These are phyloP conservation scores for Podaxis mareebaensis DNA, from an alignment of 768 basidiomycete genomes.

Conservation along the genomic window DNA sequence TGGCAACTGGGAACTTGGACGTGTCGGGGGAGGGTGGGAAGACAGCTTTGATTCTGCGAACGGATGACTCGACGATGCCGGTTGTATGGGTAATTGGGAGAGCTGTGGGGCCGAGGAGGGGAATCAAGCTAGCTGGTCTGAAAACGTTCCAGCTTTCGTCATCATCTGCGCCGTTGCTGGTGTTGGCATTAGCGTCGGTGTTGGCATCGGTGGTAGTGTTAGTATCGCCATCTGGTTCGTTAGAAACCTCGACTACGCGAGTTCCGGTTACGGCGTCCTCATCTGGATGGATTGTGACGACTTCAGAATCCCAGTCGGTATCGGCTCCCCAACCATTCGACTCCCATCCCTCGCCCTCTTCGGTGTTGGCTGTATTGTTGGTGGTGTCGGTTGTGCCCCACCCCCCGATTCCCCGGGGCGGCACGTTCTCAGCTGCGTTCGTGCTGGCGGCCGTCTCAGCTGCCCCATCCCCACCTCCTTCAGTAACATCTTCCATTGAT, in stretches of 20 bases:
- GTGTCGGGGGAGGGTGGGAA: conserved; percentile 27
- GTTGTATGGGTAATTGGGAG: conserved; percentile 64
- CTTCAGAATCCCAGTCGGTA: background rate
- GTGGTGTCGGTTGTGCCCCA: background rate
- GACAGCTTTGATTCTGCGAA: conserved; percentile 49
- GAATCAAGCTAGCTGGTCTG: conserved; percentile 22
- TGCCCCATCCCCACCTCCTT: background rate
- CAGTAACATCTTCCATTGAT: conserved; percentile 3
- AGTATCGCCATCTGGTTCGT: background rate
- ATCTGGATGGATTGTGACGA: conserved; percentile 3
- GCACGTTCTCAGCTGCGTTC: background rate
- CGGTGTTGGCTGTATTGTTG: background rate
- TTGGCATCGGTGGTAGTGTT: background rate
- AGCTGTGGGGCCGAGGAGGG: conserved; percentile 52
- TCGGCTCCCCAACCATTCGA: conserved; percentile 10
- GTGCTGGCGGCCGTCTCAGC: background rate
- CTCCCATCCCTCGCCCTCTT: conserved; percentile 6
- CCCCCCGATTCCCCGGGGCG: background rate
- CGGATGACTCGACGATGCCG: conserved; percentile 66
- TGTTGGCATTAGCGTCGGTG: background rate
- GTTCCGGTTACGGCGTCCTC: conserved; percentile 1
- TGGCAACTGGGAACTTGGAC: conserved; percentile 13
- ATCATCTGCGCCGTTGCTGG: background rate
- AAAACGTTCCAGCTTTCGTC: conserved; percentile 22
- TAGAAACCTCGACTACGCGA: background rate